Base-by-base conservation (phyloP, 768 basidiomycete species). In the Lentinula edodes region DNA sequence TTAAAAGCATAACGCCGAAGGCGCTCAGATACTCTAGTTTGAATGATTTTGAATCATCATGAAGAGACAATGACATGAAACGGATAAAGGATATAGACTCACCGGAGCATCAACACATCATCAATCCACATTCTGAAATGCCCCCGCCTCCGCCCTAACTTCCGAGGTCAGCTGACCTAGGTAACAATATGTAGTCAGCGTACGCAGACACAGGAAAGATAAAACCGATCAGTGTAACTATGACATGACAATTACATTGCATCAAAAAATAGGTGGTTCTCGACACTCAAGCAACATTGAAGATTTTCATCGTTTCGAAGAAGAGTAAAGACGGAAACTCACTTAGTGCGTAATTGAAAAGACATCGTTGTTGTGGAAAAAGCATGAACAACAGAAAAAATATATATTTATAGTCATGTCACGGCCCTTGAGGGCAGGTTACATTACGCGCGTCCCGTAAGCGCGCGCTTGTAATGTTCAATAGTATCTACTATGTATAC, bases 1-100 rank as follows among this genome's bases (percentile, higher is more conserved):
- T 63, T 80, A 63, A 87, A 86, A 90, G 82, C 90, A 91, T 87
- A 67, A 87, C 76, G 83, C 82, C 73, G 6, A 67, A 64, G 74
- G 79, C 85, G 74, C 90, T 92, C 90, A 91, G 81, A 91, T 86
- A 92, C 89, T 91, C 89, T 92, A 92, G 90, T 92, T 92, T 92
- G 89, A 89, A 84, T 81, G 74, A 69, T 77, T 75, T 78, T 70
- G 74, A 64, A 77, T 90, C 88, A 87, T 89, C 86, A 66, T 69
- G 62, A 50, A 64, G 50, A 55, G 51, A 50, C 52, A 51, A 34
- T 50, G 60, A 8, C 54, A 41, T 51, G n/a, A 32, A 53, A 57
- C 46, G 20, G 43, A 63, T 38, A 15, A 58, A 38, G 62, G 60
- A 23, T 15, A 41, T 6, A 3, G 9, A 58, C 57, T 58, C 57